Evolutionary conservation across 1,139 yeast species (phyloP), one percentile per base, ranked within the genome.

Genomic region (Sugiyamaella castrensis): DNA sequence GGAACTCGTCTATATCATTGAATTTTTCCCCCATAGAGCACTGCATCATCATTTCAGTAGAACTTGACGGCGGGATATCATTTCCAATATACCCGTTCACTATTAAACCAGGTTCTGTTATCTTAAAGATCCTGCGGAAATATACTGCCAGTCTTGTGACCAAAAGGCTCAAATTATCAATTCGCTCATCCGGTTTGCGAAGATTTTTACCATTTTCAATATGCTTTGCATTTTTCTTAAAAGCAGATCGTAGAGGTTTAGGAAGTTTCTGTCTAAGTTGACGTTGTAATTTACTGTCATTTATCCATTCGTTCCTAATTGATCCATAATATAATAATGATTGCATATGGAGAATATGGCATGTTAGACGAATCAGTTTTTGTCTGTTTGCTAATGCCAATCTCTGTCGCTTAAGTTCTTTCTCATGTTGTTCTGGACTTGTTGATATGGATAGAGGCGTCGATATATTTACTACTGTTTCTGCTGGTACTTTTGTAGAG

Each of bases 231-330:
- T 37, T 40, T 19, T 43, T 43, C 31, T 40, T 46, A 26, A 40
- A 35, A 6, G 45, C 44, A 12, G 40, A 36, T 39, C 49, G 31
- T 13, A 46, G 35, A 8, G 40, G 38, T 15, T 46, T 40, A 9
- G 49, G 49, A 2, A 49, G 37, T 34, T 33, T 30, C 35, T 42
- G 34, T 29, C 42, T 46, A 8, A 49, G 31, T 33, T 29, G 39
- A 24, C 35, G 26, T 40, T 49, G 52, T 19, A 49, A 26, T 12
- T 38, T 39, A 5, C 27, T 34, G 13, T 46, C 37, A 31, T 49
- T 46, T 24, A 49, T 38, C 52, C 52, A 49, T 19, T 38, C 43
- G 38, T 46, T 49, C 11, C 52, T 32, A 15, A 46, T 27, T 9
- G 31, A 38, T 13, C 52, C 52, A 32, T 49, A 50, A 34, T 46